Percentiles rank a stretch among this genome's conserved stretches.
phyloP scores from a whole-genome alignment of 768 basidiomycete species.

The Artomyces pyxidatus region DNA sequence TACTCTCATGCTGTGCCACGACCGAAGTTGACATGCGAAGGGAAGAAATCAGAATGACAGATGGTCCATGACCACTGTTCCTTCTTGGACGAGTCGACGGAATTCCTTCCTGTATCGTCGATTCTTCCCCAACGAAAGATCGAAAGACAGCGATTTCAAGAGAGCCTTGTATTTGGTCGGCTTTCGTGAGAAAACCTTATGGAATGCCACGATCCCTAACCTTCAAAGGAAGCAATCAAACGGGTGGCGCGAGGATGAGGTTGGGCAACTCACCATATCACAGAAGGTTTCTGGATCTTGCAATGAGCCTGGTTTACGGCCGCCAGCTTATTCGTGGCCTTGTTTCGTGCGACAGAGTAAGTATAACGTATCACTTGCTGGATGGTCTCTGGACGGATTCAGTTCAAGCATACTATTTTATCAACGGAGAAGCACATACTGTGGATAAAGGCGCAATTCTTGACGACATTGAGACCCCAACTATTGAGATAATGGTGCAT shows the following conservation, averaged over 20 bases:
- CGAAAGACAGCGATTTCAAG: slow-evolving; percentile 40
- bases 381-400: slow-evolving; percentile 64
- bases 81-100: slow-evolving; percentile 38
- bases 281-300: slow-evolving; percentile 39
- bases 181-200: slow-evolving; percentile 49
- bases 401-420: background rate
- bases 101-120: slow-evolving; percentile 38
- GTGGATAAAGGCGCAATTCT: slow-evolving; percentile 42
- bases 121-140: slow-evolving; percentile 40
- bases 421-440: slow-evolving; percentile 30
- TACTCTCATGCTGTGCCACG: too few species aligned
- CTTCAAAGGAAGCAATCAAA: slow-evolving; percentile 30
- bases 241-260: slow-evolving; percentile 2
- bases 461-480: slow-evolving; percentile 41
- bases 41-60: slow-evolving; percentile 20
- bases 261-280: slow-evolving; percentile 47
- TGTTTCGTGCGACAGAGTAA: slow-evolving; percentile 42
- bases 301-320: slow-evolving; percentile 30
- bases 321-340: slow-evolving; percentile 33
- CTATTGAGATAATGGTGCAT: slow-evolving; percentile 73
- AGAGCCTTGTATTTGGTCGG: slow-evolving; percentile 40
- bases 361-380: slow-evolving; percentile 51
- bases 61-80: slow-evolving; percentile 23
- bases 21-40: too few species aligned
- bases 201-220: slow-evolving; percentile 79